Evolutionary conservation across 2,329 filamentous ascomycete genomes (phyloP).

Genomic region (Ophiognomonia clavigignenti-juglandacearum): DNA sequence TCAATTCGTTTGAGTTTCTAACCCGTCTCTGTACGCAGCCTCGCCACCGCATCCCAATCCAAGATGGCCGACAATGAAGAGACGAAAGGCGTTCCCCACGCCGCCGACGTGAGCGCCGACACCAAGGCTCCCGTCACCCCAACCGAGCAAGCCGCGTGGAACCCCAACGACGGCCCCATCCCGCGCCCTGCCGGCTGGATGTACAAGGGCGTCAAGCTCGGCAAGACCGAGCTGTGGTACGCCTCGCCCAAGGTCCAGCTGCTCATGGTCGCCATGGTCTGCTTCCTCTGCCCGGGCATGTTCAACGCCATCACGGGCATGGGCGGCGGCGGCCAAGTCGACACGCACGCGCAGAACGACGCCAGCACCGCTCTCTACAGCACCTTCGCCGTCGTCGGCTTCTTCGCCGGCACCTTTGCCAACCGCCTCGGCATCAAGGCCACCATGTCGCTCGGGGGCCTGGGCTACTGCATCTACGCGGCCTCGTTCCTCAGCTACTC

Average conservation of each 20-base stretch:
- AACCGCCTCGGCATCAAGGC: slow-evolving; percentile 68
- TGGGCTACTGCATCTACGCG: slow-evolving; percentile 74
- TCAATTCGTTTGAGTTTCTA: not conserved
- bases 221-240: slow-evolving; percentile 55
- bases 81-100: not conserved
- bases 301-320: slow-evolving; percentile 60
- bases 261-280: slow-evolving; percentile 64
- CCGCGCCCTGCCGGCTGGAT: slow-evolving; percentile 55
- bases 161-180: slow-evolving; percentile 4
- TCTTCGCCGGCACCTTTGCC: slow-evolving; percentile 72
- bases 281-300: slow-evolving; percentile 64
- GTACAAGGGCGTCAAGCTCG: slow-evolving; percentile 57
- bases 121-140: not conserved
- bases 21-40: no score
- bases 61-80: slow-evolving; percentile 12
- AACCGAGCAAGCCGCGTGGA: not conserved
- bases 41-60: not conserved
- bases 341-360: slow-evolving; percentile 52
- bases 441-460: slow-evolving; percentile 66
- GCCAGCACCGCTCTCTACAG: slow-evolving; percentile 46
- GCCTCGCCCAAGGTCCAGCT: slow-evolving; percentile 71
- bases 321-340: slow-evolving; percentile 54
- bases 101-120: not conserved
- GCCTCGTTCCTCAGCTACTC: slow-evolving; percentile 66
- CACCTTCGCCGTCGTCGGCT: slow-evolving; percentile 54